These are phyloP conservation scores for Aphanoascus verrucosus DNA, from an alignment of 2,329 filamentous ascomycete genomes.

Conservation along the genomic window DNA sequence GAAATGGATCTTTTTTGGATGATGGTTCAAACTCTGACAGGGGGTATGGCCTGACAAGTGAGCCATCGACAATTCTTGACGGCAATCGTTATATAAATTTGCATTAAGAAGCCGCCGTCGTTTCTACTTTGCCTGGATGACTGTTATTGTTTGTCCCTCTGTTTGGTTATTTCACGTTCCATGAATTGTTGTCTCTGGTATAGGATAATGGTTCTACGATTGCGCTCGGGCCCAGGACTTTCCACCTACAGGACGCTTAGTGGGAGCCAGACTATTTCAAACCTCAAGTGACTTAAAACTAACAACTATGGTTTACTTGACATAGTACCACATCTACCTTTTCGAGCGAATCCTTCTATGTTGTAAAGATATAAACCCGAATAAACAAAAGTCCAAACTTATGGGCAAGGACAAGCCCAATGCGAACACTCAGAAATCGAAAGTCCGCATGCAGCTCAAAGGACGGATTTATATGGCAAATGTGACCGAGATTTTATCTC, in stretches of 20 bases:
- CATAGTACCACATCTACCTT: constrained; percentile 89
- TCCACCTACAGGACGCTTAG: not conserved
- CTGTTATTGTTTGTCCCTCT: no score
- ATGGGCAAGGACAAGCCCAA: constrained; percentile 58
- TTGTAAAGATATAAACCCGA: constrained; percentile 86
- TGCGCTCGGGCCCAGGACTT: no score
- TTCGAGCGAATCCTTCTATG: constrained; percentile 93
- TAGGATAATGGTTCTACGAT: no score
- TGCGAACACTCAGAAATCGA: constrained; percentile 58
- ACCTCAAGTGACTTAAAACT: constrained; percentile 5
- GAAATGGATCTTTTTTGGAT: not conserved
- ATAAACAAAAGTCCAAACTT: constrained; percentile 62
- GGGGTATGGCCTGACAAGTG: not conserved
- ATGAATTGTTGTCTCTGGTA: no score
- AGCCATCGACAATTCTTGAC: not conserved
- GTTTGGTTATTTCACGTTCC: no score
- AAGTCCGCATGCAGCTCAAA: constrained; percentile 74
- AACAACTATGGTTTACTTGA: not conserved
- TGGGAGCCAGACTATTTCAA: not conserved
- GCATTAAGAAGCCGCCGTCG: not conserved
- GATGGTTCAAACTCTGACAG: not conserved
- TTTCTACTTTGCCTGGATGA: not conserved
- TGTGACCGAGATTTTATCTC: constrained; percentile 83
- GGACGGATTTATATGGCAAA: constrained; percentile 99
- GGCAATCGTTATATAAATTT: not conserved